A percentile compares a stretch with the other conserved stretches of the same genome.
These are phyloP conservation scores for Hanseniaspora clermontiae DNA, from an alignment of 805 yeast genomes.

Conservation along the genomic window DNA sequence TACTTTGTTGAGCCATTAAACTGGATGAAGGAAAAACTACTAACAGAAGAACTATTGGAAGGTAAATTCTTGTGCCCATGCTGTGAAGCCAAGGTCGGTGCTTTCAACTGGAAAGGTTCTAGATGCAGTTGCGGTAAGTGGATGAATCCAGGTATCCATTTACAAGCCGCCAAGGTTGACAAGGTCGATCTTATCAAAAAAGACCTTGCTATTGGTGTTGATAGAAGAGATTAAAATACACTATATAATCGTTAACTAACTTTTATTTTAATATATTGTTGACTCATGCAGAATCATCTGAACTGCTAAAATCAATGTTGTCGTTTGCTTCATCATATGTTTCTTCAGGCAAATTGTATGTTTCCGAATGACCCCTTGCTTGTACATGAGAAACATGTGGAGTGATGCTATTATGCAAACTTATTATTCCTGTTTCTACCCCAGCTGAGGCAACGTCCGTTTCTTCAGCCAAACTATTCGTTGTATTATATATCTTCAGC, in stretches of 20 bases:
- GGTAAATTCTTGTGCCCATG: slow-evolving; percentile 80
- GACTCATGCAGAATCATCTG: background rate
- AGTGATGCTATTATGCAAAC: background rate
- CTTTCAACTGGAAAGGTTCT: slow-evolving; percentile 88
- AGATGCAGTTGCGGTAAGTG: slow-evolving; percentile 91
- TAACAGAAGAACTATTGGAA: slow-evolving; percentile 55
- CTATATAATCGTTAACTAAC: background rate
- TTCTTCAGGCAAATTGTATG: background rate
- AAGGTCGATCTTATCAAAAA: slow-evolving; percentile 30
- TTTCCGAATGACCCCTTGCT: too few species aligned
- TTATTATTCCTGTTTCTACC: slow-evolving; percentile 15
- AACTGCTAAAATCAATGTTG: background rate
- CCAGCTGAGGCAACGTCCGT: slow-evolving; percentile 20
- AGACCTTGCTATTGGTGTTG: slow-evolving; percentile 13
- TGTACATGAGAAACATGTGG: background rate
- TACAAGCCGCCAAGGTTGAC: slow-evolving; percentile 73
- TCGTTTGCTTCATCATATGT: background rate
- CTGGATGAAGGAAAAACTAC: slow-evolving; percentile 83
- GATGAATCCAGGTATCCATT: slow-evolving; percentile 84
- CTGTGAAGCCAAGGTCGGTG: slow-evolving; percentile 77
- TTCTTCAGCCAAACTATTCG: slow-evolving; percentile 17
- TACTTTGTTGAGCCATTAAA: slow-evolving; percentile 74
- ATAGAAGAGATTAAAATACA: slow-evolving; percentile 8
- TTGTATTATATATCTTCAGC: background rate
- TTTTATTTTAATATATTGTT: too few species aligned